phyloP scores from a whole-genome alignment of 441 rosid genomes.

The Geranium incanum region DNA sequence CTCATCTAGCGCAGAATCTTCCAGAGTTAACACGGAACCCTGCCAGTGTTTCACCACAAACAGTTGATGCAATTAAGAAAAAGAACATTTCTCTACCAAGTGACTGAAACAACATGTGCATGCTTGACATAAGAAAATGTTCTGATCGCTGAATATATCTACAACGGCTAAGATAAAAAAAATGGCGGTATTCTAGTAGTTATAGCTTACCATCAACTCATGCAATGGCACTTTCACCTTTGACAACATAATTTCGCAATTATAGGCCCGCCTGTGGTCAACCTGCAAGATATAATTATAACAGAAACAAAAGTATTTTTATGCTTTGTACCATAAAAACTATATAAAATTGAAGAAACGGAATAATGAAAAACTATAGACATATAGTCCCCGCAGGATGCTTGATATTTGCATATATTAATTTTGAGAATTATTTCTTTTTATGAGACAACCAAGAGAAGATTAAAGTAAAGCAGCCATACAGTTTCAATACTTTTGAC shows the following conservation, averaged over 20 bases:
- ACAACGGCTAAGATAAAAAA: neutral
- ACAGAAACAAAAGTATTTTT: neutral
- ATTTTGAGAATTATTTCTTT: too few relatives aligned
- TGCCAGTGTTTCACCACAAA: conserved; percentile 22
- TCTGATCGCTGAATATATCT: neutral
- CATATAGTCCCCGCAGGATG: too few relatives aligned
- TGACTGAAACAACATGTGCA: neutral
- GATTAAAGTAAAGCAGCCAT: too few relatives aligned
- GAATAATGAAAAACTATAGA: too few relatives aligned
- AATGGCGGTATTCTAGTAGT: neutral
- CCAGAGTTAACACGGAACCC: conserved; percentile 77
- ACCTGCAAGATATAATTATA: conserved; percentile 51
- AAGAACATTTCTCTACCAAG: neutral
- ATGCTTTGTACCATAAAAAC: neutral
- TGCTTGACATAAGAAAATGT: neutral
- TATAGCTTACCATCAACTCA: conserved; percentile 66
- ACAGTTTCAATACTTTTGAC: too few relatives aligned
- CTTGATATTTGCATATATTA: too few relatives aligned
- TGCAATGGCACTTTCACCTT: conserved; percentile 88
- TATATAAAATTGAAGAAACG: neutral
- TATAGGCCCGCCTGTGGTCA: conserved; percentile 92
- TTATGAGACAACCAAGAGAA: too few relatives aligned
- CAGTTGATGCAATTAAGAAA: too few relatives aligned
- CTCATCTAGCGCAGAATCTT: conserved; percentile 70
- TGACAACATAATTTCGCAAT: conserved; percentile 97